These are phyloP conservation scores for Pseudomonodictys pantanalensis DNA, from an alignment of 495 filamentous ascomycete species.

Conservation along the genomic window DNA sequence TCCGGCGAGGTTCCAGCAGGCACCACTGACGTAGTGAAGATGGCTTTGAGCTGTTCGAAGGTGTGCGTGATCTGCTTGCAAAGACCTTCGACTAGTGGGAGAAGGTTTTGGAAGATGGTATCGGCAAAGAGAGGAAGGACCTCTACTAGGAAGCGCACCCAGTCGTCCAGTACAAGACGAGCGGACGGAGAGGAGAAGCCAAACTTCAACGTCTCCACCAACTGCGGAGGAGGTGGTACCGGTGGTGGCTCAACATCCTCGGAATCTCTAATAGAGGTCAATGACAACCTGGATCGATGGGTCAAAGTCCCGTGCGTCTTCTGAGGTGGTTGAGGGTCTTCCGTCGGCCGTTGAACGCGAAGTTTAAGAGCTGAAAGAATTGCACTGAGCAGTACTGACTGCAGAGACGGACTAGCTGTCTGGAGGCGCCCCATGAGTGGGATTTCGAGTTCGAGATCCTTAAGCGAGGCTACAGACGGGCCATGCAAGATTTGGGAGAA, in stretches of 20 bases:
- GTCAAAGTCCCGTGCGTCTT: neutral
- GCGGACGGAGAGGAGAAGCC: conserved; percentile 76
- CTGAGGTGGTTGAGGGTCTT: neutral
- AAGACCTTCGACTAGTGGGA: conserved; percentile 86
- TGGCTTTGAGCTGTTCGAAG: conserved; percentile 60
- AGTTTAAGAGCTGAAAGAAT: conserved; percentile 32
- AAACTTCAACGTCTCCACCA: conserved; percentile 77
- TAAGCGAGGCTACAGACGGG: conserved; percentile 62
- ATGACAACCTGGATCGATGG: conserved; percentile 18
- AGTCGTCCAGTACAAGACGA: conserved; percentile 78
- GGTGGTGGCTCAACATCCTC: conserved; percentile 10
- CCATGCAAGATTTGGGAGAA: conserved; percentile 74
- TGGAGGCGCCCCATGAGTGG: conserved; percentile 68
- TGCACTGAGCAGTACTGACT: conserved; percentile 28
- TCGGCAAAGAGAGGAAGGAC: conserved; percentile 78
- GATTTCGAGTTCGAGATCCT: conserved; percentile 68
- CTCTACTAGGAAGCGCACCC: conserved; percentile 82
- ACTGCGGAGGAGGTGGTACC: conserved; percentile 60
- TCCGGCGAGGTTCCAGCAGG: conserved; percentile 52
- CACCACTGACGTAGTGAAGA: conserved; percentile 48
- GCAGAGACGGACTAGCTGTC: conserved; percentile 51
- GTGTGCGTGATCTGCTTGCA: conserved; percentile 69
- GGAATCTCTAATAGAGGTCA: conserved; percentile 16
- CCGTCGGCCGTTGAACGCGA: conserved; percentile 7
- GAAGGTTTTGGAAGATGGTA: conserved; percentile 81